A percentile compares a stretch with the other conserved stretches of the same genome.
Conservation (phyloP, 805 yeast genomes). For the Candida corydali region DNA sequence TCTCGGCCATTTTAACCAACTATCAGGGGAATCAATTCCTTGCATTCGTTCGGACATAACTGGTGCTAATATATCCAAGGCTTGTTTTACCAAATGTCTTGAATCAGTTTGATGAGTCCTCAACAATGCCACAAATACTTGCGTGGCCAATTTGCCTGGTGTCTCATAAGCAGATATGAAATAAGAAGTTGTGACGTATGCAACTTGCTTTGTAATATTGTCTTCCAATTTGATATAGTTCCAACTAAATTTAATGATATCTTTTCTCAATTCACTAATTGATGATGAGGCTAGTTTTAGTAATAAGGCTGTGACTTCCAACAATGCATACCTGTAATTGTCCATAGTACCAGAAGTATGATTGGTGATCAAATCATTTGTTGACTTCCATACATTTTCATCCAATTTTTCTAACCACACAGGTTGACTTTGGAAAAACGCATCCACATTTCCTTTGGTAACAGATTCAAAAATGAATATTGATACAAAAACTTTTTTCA, state of each 20-base stretch:
- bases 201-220: constrained; percentile 83
- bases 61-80: constrained; percentile 84
- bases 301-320: constrained; percentile 76
- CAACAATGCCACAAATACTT: constrained; percentile 84
- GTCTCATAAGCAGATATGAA: constrained; percentile 88
- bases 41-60: constrained; percentile 68
- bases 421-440: constrained; percentile 37
- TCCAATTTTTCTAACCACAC: constrained; percentile 66
- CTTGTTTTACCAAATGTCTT: constrained; percentile 76
- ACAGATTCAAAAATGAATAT: constrained; percentile 60
- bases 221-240: constrained; percentile 87
- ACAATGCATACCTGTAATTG: constrained; percentile 65
- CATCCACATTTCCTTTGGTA: constrained; percentile 42
- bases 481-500: constrained; percentile 60
- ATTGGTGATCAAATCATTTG: constrained; percentile 46
- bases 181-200: constrained; percentile 81
- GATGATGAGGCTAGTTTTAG: constrained; percentile 62
- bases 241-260: constrained; percentile 93
- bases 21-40: constrained; percentile 48
- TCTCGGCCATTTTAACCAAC: constrained; percentile 94
- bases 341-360: constrained; percentile 70
- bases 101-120: constrained; percentile 85
- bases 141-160: constrained; percentile 83
- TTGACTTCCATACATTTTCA: constrained; percentile 68
- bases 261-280: constrained; percentile 65